A percentile compares a stretch with the other conserved stretches of the same genome.
These are phyloP conservation scores for Russula compacta DNA, from an alignment of 768 basidiomycete genomes.

Conservation along the genomic window DNA sequence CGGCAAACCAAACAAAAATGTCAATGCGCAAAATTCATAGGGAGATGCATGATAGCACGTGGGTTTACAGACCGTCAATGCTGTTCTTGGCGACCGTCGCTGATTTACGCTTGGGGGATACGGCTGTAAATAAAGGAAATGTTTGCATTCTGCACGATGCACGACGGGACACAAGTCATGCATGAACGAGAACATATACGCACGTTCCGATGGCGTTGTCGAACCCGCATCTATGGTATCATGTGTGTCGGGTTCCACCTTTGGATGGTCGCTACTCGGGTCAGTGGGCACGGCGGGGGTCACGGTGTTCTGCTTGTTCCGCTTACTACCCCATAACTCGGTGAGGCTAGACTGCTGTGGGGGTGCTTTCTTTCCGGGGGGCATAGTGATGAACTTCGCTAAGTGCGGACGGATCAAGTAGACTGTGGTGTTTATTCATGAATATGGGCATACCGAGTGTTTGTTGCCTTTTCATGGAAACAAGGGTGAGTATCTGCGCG, in stretches of 20 bases:
- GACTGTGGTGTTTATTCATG: not conserved
- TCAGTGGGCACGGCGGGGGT: slow-evolving; percentile 19
- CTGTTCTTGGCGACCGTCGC: not conserved
- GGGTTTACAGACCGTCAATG: not conserved
- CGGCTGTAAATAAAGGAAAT: not conserved
- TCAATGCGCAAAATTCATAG: not conserved
- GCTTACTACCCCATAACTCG: slow-evolving; percentile 62
- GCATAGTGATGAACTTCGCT: slow-evolving; percentile 78
- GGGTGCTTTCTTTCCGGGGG: slow-evolving; percentile 54
- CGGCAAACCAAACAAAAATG: not conserved
- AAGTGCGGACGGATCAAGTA: not conserved
- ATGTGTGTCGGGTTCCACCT: not conserved
- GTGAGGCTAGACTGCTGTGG: slow-evolving; percentile 72
- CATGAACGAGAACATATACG: not conserved
- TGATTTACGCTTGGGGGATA: slow-evolving; percentile 10
- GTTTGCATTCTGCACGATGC: not conserved
- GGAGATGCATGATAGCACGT: not conserved
- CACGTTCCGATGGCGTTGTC: slow-evolving; percentile 3
- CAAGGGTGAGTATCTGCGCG: not conserved
- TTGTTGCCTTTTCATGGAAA: slow-evolving; percentile 59
- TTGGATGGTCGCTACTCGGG: slow-evolving; percentile 11
- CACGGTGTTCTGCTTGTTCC: slow-evolving; percentile 22
- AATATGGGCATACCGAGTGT: slow-evolving; percentile 44
- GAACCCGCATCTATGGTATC: not conserved
- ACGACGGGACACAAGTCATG: not conserved